Conservation (phyloP, 1,284 basidiomycete species). For the Microbotryomycetes sp. region DNA sequence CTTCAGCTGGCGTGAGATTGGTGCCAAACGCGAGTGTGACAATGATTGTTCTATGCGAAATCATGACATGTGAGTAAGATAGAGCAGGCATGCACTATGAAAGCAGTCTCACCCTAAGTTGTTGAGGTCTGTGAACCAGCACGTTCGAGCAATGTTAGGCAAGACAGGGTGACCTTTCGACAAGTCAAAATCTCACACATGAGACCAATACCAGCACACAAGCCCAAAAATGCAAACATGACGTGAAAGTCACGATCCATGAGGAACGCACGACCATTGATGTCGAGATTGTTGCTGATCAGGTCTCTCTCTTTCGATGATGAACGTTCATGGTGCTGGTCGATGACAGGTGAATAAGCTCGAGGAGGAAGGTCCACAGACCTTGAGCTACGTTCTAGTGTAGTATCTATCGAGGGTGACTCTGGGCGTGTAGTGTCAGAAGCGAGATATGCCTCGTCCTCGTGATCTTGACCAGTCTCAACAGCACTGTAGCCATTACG, state of each 20-base stretch:
- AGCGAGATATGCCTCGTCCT: no score
- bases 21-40: not conserved
- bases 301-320: not conserved
- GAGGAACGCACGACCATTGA: constrained; percentile 17
- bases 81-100: no score
- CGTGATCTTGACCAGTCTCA: not conserved
- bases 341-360: no score
- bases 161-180: not conserved
- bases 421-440: no score
- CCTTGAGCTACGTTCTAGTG: no score
- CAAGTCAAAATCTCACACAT: constrained; percentile 10
- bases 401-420: no score
- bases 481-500: not conserved
- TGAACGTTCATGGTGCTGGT: not conserved
- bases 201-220: constrained; percentile 22
- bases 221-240: constrained; percentile 14
- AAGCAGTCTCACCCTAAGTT: not conserved
- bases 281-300: not conserved
- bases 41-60: not conserved
- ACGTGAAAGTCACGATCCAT: constrained; percentile 24
- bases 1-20: not conserved
- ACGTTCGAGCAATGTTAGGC: no score
- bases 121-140: not conserved
- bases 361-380: no score
- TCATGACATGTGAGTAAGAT: no score